Conservation (phyloP, 2,329 filamentous ascomycete species). For the Aschersonia sp. region DNA sequence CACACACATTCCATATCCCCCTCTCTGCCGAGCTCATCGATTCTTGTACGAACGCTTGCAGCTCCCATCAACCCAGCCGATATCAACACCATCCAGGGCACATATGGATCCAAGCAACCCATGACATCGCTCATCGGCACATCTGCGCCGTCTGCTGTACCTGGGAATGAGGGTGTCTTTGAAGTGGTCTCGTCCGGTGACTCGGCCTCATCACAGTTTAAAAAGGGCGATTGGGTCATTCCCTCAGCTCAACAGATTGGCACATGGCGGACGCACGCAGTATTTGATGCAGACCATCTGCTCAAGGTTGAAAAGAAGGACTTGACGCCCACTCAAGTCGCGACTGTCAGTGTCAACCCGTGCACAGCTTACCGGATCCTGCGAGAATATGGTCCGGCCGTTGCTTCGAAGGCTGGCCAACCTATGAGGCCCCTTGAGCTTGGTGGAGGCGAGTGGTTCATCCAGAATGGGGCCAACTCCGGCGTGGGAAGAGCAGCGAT, state of each 20-base stretch:
- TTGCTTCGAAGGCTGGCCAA: slow-evolving; percentile 27
- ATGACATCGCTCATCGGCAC: slow-evolving; percentile 70
- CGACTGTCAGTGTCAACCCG: slow-evolving; percentile 83
- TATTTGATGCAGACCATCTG: slow-evolving; percentile 42
- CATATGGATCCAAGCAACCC: slow-evolving; percentile 74
- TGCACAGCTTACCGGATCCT: slow-evolving; percentile 92
- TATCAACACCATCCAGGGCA: slow-evolving; percentile 94
- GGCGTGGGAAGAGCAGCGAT: slow-evolving; percentile 86
- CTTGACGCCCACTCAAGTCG: slow-evolving; percentile 62
- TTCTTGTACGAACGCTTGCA: slow-evolving; percentile 78
- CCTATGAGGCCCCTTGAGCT: slow-evolving; percentile 29
- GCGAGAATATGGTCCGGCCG: slow-evolving; percentile 51
- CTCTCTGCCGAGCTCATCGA: slow-evolving; percentile 43
- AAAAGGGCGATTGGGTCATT: slow-evolving; percentile 85
- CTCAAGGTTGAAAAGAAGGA: slow-evolving; percentile 58
- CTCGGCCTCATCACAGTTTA: slow-evolving; percentile 30
- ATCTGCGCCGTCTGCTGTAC: slow-evolving; percentile 57
- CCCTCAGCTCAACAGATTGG: slow-evolving; percentile 73
- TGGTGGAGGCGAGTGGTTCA: slow-evolving; percentile 66
- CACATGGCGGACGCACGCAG: slow-evolving; percentile 87
- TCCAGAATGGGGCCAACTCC: slow-evolving; percentile 93
- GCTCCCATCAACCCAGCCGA: slow-evolving; percentile 93
- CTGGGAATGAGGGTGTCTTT: slow-evolving; percentile 86
- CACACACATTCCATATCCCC: slow-evolving; percentile 68
- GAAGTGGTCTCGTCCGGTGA: slow-evolving; percentile 65